A percentile compares a stretch with the other conserved stretches of the same genome.
Conservation (phyloP, 2,329 filamentous ascomycete genomes). For the Xylaria sp. region DNA sequence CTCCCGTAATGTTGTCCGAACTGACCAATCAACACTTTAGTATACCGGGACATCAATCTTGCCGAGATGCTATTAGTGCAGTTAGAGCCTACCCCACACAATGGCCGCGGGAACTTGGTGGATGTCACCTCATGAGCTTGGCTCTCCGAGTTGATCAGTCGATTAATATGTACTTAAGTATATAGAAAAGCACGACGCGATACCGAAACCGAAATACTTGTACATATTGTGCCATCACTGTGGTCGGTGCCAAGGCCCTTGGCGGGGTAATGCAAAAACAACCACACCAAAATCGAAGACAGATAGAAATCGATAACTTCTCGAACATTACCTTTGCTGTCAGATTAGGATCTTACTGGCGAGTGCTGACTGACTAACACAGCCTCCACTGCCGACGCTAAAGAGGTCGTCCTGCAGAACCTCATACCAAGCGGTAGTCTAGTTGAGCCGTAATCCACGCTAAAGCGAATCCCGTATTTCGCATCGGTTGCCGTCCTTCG, state of each 20-base stretch:
- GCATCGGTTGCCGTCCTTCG: slow-evolving; percentile 13
- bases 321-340: too few species aligned
- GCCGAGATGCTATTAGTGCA: neutral
- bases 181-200: neutral
- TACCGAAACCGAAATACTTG: neutral
- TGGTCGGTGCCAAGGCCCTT: too few species aligned
- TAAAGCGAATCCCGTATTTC: slow-evolving; percentile 3
- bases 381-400: too few species aligned
- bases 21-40: slow-evolving; percentile 11
- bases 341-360: too few species aligned
- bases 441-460: too few species aligned
- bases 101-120: neutral
- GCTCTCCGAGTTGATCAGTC: neutral
- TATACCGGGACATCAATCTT: neutral
- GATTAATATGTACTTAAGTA: neutral
- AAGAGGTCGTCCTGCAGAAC: too few species aligned
- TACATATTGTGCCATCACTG: neutral
- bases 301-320: too few species aligned
- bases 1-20: slow-evolving; percentile 10
- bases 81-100: neutral
- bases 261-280: too few species aligned
- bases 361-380: too few species aligned
- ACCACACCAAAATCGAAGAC: too few species aligned
- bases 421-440: too few species aligned
- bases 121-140: neutral